Conservation (phyloP, 2,329 filamentous ascomycete species). For the Pestalotiopsis sp. region DNA sequence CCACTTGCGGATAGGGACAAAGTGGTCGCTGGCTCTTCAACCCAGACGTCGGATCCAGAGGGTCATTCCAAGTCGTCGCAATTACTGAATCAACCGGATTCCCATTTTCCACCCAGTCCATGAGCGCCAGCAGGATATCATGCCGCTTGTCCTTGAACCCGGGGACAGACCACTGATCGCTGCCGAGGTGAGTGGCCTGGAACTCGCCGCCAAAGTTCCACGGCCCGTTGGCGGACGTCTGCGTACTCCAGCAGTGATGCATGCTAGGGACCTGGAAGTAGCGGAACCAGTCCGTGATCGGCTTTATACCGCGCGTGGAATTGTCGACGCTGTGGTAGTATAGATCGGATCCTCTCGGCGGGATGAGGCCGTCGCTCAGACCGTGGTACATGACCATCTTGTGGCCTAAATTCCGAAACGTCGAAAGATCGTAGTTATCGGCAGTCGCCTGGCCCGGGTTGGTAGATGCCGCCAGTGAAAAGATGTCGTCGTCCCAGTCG, state of each 20-base stretch:
- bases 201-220: conserved; percentile 40
- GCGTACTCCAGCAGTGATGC: conserved; percentile 45
- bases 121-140: conserved; percentile 40
- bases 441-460: conserved; percentile 42
- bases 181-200: conserved; percentile 30
- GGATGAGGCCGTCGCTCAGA: conserved; percentile 42
- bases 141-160: conserved; percentile 37
- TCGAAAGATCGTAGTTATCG: conserved; percentile 39
- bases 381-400: conserved; percentile 52
- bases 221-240: conserved; percentile 35
- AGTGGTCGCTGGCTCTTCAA: conserved; percentile 47
- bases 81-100: conserved; percentile 32
- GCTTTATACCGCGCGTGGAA: conserved; percentile 28
- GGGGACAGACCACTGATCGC: conserved; percentile 34
- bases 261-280: conserved; percentile 58
- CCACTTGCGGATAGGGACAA: conserved; percentile 42
- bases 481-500: conserved; percentile 35
- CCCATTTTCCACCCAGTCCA: conserved; percentile 40
- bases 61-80: conserved; percentile 35
- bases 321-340: conserved; percentile 35
- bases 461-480: conserved; percentile 30
- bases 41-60: conserved; percentile 30
- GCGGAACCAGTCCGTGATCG: conserved; percentile 51
- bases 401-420: conserved; percentile 40
- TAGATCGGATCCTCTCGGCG: conserved; percentile 34